These are phyloP conservation scores for Suhomyces bribrorum DNA, from an alignment of 1,139 yeast species.

Conservation along the genomic window DNA sequence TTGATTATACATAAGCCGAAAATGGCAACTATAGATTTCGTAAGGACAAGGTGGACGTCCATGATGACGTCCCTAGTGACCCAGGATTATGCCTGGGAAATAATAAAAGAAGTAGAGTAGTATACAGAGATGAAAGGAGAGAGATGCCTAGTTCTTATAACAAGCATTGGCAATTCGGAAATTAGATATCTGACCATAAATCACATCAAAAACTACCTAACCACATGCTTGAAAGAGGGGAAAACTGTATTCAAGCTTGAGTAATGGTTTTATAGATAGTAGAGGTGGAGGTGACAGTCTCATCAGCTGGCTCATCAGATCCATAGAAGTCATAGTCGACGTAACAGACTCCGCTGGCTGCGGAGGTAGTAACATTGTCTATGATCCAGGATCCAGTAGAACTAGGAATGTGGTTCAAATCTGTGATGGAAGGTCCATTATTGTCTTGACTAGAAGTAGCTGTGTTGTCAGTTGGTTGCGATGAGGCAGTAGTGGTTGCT, in stretches of 20 bases:
- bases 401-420: conserved; percentile 31
- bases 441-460: conserved; percentile 12
- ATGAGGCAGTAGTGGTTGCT: conserved; percentile 12
- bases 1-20: conserved; percentile 1
- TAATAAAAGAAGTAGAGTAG: conserved; percentile 3
- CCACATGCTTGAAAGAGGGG: conserved; percentile 4
- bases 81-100: conserved; percentile 6
- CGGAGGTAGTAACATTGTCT: conserved; percentile 36
- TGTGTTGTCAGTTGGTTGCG: conserved; percentile 13
- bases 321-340: conserved; percentile 48
- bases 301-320: conserved; percentile 30
- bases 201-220: conserved; percentile 1
- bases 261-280: conserved; percentile 44
- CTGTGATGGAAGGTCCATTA: conserved; percentile 37
- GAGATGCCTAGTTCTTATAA: conserved; percentile 14
- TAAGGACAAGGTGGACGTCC: conserved; percentile 2
- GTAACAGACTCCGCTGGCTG: conserved; percentile 38
- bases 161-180: conserved; percentile 14
- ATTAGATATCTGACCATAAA: conserved; percentile 7
- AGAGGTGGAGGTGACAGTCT: conserved; percentile 39
- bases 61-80: conserved; percentile 10
- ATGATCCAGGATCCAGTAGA: conserved; percentile 43
- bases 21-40: not conserved
- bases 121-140: conserved; percentile 9
- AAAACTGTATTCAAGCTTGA: conserved; percentile 5